Percentiles rank a stretch among this genome's conserved stretches.
Conservation (phyloP, 2,329 filamentous ascomycete species). For the Xylariaceae sp. region DNA sequence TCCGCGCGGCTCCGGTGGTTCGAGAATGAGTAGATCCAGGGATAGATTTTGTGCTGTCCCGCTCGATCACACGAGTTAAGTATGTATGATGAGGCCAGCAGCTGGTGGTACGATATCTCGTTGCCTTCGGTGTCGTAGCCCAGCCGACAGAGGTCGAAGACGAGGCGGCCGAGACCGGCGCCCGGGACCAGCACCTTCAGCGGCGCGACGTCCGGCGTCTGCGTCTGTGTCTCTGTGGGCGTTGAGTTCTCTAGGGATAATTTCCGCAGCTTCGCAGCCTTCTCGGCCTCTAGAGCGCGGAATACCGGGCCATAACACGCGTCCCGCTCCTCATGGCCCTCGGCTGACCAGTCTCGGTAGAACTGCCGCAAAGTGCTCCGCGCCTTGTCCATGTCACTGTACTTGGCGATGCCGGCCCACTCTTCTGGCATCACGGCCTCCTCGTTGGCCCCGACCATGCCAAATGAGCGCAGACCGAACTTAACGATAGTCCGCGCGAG, state of each 20-base stretch:
- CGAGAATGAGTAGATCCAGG: slow-evolving; percentile 87
- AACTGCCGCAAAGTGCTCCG: slow-evolving; percentile 91
- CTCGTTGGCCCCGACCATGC: slow-evolving; percentile 47
- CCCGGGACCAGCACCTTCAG: slow-evolving; percentile 83
- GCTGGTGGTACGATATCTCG: slow-evolving; percentile 94
- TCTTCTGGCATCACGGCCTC: slow-evolving; percentile 59
- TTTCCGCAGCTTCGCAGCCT: slow-evolving; percentile 16
- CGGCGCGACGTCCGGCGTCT: slow-evolving; percentile 41
- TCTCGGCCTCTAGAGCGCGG: slow-evolving; percentile 63
- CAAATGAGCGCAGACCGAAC: slow-evolving; percentile 72
- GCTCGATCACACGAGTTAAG: slow-evolving; percentile 69
- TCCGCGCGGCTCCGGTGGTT: slow-evolving; percentile 77
- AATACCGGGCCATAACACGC: slow-evolving; percentile 79
- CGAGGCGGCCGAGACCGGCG: slow-evolving; percentile 84
- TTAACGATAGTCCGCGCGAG: slow-evolving; percentile 79
- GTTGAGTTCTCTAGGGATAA: background rate
- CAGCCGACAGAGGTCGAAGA: slow-evolving; percentile 79
- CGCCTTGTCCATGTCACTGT: slow-evolving; percentile 85
- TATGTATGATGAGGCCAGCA: slow-evolving; percentile 82
- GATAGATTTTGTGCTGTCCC: slow-evolving; percentile 75
- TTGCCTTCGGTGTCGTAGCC: slow-evolving; percentile 86
- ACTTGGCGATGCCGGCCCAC: slow-evolving; percentile 74
- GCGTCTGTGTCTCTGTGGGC: slow-evolving; percentile 1
- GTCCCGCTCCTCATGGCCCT: slow-evolving; percentile 75
- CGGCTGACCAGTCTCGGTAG: slow-evolving; percentile 90